Evolutionary conservation across 306 rosid species (phyloP).

Genomic region (Trifolium dubium): DNA sequence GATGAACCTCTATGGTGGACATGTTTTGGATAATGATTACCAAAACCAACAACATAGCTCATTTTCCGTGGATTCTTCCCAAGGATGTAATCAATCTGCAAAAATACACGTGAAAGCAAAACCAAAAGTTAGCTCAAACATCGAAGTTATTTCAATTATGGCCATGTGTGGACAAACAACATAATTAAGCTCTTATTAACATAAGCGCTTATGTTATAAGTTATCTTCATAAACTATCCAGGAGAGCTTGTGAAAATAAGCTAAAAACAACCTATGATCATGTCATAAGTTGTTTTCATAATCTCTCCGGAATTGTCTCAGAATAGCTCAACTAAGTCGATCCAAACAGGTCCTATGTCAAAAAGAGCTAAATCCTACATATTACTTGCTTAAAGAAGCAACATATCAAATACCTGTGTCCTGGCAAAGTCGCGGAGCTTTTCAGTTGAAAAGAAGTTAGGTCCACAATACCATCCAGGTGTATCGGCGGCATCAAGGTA

Average conservation of each 20-base stretch:
- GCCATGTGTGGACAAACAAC: not conserved
- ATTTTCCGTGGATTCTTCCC: conserved; percentile 88
- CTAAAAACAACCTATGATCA: not conserved
- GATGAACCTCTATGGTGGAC: conserved; percentile 98
- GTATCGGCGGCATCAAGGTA: conserved; percentile 98
- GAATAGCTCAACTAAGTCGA: not conserved
- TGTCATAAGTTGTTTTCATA: not conserved
- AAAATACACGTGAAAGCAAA: conserved; percentile 25
- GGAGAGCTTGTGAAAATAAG: not conserved
- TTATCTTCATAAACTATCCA: not conserved
- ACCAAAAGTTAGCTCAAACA: conserved; percentile 24
- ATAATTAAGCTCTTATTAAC: not conserved
- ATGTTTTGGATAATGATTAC: conserved; percentile 83
- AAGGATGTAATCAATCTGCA: conserved; percentile 92
- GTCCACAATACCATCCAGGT: conserved; percentile 99
- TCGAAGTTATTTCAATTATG: not conserved
- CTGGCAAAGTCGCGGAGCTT: conserved; percentile 83
- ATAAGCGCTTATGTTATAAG: not conserved
- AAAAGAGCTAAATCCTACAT: conserved; percentile 20
- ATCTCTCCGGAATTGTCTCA: not conserved
- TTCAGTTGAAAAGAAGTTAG: conserved; percentile 84
- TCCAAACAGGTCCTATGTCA: not conserved
- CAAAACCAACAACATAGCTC: conserved; percentile 90
- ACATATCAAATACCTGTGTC: conserved; percentile 66
- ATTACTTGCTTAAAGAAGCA: conserved; percentile 7